Conservation (phyloP, 1,284 basidiomycete species). For the Lentinula novae-zelandiae region DNA sequence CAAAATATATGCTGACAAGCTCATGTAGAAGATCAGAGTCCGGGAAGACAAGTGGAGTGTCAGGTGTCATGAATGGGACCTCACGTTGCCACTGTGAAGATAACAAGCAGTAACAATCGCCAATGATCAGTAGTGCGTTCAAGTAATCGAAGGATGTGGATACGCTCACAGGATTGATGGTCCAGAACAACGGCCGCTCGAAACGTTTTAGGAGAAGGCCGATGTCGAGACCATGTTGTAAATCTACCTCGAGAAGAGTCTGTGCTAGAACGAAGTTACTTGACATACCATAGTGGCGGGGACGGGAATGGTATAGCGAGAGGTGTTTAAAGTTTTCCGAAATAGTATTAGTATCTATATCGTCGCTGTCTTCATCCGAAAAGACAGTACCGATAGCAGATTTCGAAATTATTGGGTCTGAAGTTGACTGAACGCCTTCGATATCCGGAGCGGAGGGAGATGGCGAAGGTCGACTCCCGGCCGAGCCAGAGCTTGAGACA, state of each 20-base stretch:
- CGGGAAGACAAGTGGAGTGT: constrained; percentile 8
- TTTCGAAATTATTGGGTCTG: neutral
- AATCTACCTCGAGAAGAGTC: constrained; percentile 1
- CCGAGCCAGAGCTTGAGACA: neutral
- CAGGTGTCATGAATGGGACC: neutral
- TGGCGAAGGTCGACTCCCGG: neutral
- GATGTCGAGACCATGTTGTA: neutral
- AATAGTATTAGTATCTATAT: constrained; percentile 3
- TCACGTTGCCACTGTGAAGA: constrained; percentile 1
- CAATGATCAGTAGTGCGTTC: neutral
- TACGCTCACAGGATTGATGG: neutral
- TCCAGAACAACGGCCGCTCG: constrained; percentile 12
- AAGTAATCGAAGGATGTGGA: neutral
- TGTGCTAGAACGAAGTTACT: constrained; percentile 1
- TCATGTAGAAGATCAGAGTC: constrained; percentile 3
- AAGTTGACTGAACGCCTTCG: neutral
- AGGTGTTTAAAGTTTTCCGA: neutral
- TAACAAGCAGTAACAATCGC: neutral
- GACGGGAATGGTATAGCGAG: constrained; percentile 1
- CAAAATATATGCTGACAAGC: constrained; percentile 64
- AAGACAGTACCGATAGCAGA: neutral
- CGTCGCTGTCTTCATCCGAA: neutral
- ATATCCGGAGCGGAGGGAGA: neutral
- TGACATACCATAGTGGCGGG: constrained; percentile 1
- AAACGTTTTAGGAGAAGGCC: neutral